Evolutionary conservation across 495 filamentous ascomycete genomes (phyloP), one percentile per base, ranked within the genome.

Genomic region (Trichoderma virens): DNA sequence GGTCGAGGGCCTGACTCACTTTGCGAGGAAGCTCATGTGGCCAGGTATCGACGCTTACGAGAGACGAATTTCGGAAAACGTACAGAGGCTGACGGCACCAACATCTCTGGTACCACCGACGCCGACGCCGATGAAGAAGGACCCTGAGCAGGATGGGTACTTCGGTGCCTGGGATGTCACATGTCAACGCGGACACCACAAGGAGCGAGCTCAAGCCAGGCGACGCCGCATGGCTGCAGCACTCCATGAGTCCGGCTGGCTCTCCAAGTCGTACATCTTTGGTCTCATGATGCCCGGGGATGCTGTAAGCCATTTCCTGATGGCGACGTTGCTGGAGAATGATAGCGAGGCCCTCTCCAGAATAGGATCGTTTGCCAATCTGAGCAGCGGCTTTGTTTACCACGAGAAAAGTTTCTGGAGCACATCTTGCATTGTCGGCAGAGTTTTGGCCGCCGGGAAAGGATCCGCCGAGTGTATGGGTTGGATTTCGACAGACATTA

Each of bases 301-400:
- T 71, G 73, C 79, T 0, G 79, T 92, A 45, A 82, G 81, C 32
- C 89, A 94, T 68, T 84, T 94, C 60, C 78, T 96, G 35, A 93
- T 96, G 72, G 85, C 86, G 1, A 88, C 90, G 0, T 65, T 94
- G 25, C 70, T 96, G 20, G 91, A 96, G 69, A 91, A 91, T 67
- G 88, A 92, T 67, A 71, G 79, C 5, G 76, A 83, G 18, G 90
- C 87, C 32, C 75, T 93, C 47, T 72, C 78, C 18, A 81, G 68
- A 56, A 79, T 96, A 4, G 91, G 91, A 0, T 79, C 85, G 25
- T 79, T 82, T 51, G 87, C 85, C 2, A 92, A 88, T 71, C 75
- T 96, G 8, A 88, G 88, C 68, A 88, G 88, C n/a, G 91, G 91
- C 4, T 91, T 96, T 68, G 73, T 88, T 8, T 92, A 90, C 69